Conservation (phyloP, 192 early-diverging fungal genomes). For the Spizellomyces punctatus region DNA sequence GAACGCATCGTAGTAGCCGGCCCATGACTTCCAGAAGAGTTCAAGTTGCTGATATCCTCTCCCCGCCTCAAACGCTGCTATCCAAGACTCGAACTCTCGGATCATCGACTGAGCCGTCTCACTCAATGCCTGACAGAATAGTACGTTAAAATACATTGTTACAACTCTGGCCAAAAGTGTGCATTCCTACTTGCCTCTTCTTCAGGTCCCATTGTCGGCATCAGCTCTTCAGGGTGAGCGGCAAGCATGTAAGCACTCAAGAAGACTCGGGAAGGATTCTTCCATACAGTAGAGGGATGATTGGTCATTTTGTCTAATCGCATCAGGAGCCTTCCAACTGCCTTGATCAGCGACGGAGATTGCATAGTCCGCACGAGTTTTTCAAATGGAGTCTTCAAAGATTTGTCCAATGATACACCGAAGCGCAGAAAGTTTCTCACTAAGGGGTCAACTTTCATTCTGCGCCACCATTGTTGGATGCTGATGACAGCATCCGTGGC, state of each 20-base stretch:
- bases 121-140: conserved; percentile 34
- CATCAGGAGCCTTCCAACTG: conserved; percentile 31
- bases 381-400: conserved; percentile 38
- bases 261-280: conserved; percentile 66
- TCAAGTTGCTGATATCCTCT: conserved; percentile 12
- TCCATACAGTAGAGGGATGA: conserved; percentile 14
- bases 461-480: conserved; percentile 45
- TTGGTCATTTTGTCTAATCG: conserved; percentile 27
- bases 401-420: conserved; percentile 24
- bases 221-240: conserved; percentile 63
- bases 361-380: conserved; percentile 41
- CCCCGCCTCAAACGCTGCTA: conserved; percentile 5
- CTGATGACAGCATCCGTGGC: conserved; percentile 27
- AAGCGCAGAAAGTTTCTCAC: conserved; percentile 21
- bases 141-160: neutral
- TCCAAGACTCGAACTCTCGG: conserved; percentile 44
- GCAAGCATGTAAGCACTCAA: conserved; percentile 74
- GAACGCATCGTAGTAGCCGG: conserved; percentile 64
- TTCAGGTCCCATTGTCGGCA: conserved; percentile 51
- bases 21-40: conserved; percentile 58
- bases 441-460: conserved; percentile 27
- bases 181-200: conserved; percentile 51
- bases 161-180: neutral
- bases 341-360: conserved; percentile 42
- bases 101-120: conserved; percentile 35